Conservation (phyloP, 163 green algal species). For the Chloromonas sp. region DNA sequence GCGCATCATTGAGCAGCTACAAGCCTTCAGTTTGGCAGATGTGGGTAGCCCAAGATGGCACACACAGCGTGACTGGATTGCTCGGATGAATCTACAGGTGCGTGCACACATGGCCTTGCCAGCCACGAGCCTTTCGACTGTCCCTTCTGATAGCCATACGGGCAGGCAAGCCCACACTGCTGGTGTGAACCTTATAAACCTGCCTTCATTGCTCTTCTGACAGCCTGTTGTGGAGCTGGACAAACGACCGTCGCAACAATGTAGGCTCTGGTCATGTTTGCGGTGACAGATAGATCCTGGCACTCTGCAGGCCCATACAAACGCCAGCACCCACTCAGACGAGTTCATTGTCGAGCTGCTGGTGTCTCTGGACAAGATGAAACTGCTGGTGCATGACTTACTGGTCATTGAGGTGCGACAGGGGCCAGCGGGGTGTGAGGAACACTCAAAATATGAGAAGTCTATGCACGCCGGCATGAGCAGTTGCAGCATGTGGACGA, state of each 20-base stretch:
- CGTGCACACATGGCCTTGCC: neutral
- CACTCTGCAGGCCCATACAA: conserved; percentile 71
- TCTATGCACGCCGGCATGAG: no score
- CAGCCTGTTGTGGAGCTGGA: no score
- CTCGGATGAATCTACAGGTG: conserved; percentile 74
- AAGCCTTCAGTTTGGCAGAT: conserved; percentile 42
- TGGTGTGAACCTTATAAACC: no score
- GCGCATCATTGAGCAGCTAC: conserved; percentile 48
- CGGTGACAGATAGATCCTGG: neutral
- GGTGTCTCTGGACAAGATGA: conserved; percentile 66
- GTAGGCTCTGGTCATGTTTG: neutral
- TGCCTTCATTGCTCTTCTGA: no score
- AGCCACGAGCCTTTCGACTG: neutral
- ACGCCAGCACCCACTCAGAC: conserved; percentile 65
- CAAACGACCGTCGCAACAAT: neutral
- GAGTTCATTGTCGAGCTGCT: conserved; percentile 84
- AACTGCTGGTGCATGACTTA: conserved; percentile 71
- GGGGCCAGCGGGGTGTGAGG: no score
- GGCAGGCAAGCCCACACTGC: neutral
- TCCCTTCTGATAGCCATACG: neutral
- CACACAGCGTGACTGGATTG: conserved; percentile 66
- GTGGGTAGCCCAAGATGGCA: conserved; percentile 64
- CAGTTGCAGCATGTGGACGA: no score
- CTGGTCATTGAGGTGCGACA: conserved; percentile 69
- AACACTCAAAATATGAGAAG: no score